Evolutionary conservation across 768 basidiomycete genomes (phyloP), one percentile per base, ranked within the genome.

Genomic region (Suillus ampliporus): DNA sequence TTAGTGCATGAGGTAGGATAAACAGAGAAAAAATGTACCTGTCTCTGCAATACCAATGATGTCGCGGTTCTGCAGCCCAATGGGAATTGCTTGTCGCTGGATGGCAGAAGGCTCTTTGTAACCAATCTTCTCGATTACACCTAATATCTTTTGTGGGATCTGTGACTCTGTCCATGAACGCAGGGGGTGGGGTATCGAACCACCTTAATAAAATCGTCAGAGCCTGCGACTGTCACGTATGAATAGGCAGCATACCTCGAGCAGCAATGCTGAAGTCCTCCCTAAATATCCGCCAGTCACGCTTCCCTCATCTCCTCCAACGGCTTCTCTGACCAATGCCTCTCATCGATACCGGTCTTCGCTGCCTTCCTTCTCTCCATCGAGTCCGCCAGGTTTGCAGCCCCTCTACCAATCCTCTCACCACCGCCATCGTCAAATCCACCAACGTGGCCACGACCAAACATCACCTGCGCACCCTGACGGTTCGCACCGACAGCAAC

Each of bases 31-130:
- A 23, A 9, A 76, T 84, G 58, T 62, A 93, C 95, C 97, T 50
- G 97, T 99, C 78, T 99, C 97, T 62, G 97, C 97, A 64, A 99
- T 96, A 68, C 97, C 97, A 72, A 99, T 98, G 66, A 99, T 89
- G 76, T 99, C 97, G 57, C 97, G 86, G 71, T 96, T 95, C 72
- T 96, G 94, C 65, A 99, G 77, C 51, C 97, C 97, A 63, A 99
- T 98, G n/a, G 97, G 97, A 65, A 99, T 99, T 9, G 97, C 97
- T 74, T 99, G 97, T 41, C 97, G 85, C 76, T 99, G 97, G 73
- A 99, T 99, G 7, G 97, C 89, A 40, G 92, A 94, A 1, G 97
- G 97, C 64, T 99, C 97, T 70, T 94, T 95, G 82, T 99, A 99
- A 0, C 97, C 97, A 76, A 99, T 90, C 70, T 84, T 80, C 35